These are phyloP conservation scores for Trichophyton verrucosum DNA, from an alignment of 2,329 filamentous ascomycete species.

Conservation along the genomic window DNA sequence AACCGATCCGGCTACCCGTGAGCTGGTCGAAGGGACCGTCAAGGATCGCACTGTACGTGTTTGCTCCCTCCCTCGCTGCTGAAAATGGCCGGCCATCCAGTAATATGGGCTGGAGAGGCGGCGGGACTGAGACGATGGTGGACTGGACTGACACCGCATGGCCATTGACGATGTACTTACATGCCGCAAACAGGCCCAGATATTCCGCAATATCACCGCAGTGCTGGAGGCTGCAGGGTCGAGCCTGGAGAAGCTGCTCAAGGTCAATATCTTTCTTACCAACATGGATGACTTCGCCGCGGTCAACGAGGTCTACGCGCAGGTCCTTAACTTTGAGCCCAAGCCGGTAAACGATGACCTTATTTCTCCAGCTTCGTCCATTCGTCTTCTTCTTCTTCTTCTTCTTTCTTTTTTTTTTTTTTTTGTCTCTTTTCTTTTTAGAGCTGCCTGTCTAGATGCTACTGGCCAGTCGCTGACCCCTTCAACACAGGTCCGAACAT, in stretches of 20 bases:
- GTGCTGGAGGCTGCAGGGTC: slow-evolving; percentile 50
- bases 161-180: not conserved
- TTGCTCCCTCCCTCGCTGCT: not conserved
- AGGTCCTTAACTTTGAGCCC: slow-evolving; percentile 33
- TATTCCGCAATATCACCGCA: slow-evolving; percentile 45
- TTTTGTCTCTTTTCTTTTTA: too few species aligned
- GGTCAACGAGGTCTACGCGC: slow-evolving; percentile 76
- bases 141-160: not conserved
- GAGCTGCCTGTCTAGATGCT: too few species aligned
- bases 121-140: not conserved
- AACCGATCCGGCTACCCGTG: slow-evolving; percentile 41
- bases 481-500: slow-evolving; percentile 9
- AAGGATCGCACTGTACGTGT: slow-evolving; percentile 8
- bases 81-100: not conserved
- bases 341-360: slow-evolving; percentile 5
- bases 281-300: slow-evolving; percentile 55
- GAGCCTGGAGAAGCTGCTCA: slow-evolving; percentile 48
- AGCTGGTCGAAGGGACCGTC: slow-evolving; percentile 41
- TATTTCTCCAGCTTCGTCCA: too few species aligned
- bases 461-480: not conserved
- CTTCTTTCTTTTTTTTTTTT: too few species aligned
- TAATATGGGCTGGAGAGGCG: not conserved
- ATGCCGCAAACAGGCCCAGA: slow-evolving; percentile 25
- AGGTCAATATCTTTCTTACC: slow-evolving; percentile 55
- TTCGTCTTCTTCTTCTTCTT: too few species aligned